A percentile compares a stretch with the other conserved stretches of the same genome.
Evolutionary conservation across 1,284 basidiomycete species (phyloP).

Genomic region (Cryptococcus sp.): DNA sequence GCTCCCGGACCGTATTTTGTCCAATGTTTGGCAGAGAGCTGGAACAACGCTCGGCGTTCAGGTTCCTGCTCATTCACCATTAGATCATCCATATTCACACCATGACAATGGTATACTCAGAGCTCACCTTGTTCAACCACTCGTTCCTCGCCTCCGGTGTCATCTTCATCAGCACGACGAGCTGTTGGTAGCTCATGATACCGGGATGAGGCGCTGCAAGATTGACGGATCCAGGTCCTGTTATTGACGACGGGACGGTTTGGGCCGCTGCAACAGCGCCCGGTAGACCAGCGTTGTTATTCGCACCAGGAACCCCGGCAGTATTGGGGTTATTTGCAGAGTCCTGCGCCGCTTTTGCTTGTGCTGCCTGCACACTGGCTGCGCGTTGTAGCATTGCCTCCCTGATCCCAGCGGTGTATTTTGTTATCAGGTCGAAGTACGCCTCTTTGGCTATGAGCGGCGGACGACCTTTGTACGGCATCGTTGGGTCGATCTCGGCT

Average conservation of each 20-base stretch:
- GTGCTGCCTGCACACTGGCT: no score
- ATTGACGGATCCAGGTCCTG: neutral
- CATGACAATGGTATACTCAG: neutral
- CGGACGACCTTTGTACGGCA: constrained; percentile 16
- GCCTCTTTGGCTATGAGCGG: constrained; percentile 20
- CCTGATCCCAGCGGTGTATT: constrained; percentile 1
- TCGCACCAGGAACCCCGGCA: neutral
- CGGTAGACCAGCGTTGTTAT: no score
- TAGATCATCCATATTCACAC: neutral
- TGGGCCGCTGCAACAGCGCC: neutral
- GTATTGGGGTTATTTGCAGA: neutral
- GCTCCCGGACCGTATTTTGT: neutral
- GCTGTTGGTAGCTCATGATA: constrained; percentile 7
- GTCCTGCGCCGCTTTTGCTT: neutral
- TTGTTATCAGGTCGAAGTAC: constrained; percentile 14
- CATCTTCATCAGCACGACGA: constrained; percentile 10
- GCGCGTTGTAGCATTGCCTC: constrained; percentile 12
- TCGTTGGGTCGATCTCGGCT: constrained; percentile 19
- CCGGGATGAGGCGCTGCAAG: constrained; percentile 1
- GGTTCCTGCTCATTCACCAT: constrained; percentile 11
- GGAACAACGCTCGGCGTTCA: constrained; percentile 8
- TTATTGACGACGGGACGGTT: neutral
- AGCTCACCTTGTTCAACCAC: constrained; percentile 15
- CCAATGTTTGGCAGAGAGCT: constrained; percentile 17
- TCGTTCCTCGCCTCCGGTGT: constrained; percentile 4